A percentile compares a stretch with the other conserved stretches of the same genome.
These are phyloP conservation scores for Thelonectria discophora DNA, from an alignment of 2,329 filamentous ascomycete genomes.

Conservation along the genomic window DNA sequence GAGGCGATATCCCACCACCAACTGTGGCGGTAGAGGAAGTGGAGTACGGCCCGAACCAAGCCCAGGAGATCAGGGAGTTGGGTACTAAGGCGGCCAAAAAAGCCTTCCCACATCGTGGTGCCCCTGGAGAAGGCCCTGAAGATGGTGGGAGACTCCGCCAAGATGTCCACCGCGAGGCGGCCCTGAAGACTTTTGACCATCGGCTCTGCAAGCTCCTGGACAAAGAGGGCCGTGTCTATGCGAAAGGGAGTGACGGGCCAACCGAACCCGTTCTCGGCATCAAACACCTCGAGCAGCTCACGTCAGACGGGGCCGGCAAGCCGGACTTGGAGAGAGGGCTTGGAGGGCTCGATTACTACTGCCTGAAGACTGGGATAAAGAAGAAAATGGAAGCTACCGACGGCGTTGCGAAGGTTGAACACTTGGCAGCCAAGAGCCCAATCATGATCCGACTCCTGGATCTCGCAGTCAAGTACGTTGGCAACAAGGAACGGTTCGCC, in stretches of 20 bases:
- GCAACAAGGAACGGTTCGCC: constrained; percentile 6
- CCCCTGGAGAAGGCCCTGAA: too few species aligned
- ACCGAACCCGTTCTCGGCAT: neutral
- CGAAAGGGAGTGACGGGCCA: neutral
- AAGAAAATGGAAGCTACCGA: neutral
- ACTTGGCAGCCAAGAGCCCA: neutral
- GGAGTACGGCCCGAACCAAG: neutral
- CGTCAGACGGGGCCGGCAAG: neutral
- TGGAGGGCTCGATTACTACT: constrained; percentile 1
- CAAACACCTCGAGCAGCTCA: neutral
- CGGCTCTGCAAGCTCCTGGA: neutral
- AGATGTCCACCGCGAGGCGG: neutral
- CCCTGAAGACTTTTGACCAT: neutral
- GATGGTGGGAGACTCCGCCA: neutral
- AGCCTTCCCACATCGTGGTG: neutral
- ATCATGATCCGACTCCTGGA: neutral
- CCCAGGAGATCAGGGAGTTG: neutral
- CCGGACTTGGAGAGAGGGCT: too few species aligned
- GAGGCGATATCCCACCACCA: neutral
- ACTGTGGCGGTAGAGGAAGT: constrained; percentile 4
- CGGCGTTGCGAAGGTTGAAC: neutral
- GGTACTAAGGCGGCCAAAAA: neutral
- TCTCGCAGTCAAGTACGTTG: neutral
- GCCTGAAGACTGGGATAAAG: neutral
- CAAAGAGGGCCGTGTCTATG: neutral